Evolutionary conservation across 2,329 filamentous ascomycete species (phyloP), one percentile per base, ranked within the genome.

Genomic region (Cercospora janseana): DNA sequence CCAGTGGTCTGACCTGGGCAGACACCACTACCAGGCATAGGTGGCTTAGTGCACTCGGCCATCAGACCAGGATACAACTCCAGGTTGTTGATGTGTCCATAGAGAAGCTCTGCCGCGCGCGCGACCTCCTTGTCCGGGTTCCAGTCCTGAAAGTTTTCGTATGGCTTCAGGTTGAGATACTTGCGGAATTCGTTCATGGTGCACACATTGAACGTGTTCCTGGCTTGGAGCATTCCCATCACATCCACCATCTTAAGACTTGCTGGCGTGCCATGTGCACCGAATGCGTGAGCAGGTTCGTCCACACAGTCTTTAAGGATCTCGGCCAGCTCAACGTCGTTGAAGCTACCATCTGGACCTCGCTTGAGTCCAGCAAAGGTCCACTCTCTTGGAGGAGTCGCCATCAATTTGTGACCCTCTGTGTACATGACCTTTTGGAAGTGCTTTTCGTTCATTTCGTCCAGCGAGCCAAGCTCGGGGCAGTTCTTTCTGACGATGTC

Each of bases 61-160:
- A 81, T 73, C 5, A 82, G 60, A 9, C 79, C 79, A 2, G 79
- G 79, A 56, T 82, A 82, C 5, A 83, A 66, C 60, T 83, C 80
- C 9, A 83, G 61, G 23, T 78, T 78, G 50, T 71, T 66, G 20
- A 67, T 66, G 76, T 80, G 63, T 70, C 79, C 54, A 68, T 72
- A 56, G 69, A 76, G 65, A 75, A 77, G 59, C 72, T 78, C 66
- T 4, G 67, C 67, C 8, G 65, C 60, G 45, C 65, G 61, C 24
- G 70, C 66, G 35, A 66, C 63, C 16, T 69, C 66, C 26, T 64
- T 62, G 43, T 72, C 67, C 13, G 63, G 58, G 26, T 62, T 63
- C 67, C 67, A 69, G 12, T 65, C 61, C 44, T 65, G 59, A 54
- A 70, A 70, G 38, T 47, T 67, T 7, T 63, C 57, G 51, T 70